Conservation (phyloP, 352 stramenopile genomes). For the Thraustotheca clavata region DNA sequence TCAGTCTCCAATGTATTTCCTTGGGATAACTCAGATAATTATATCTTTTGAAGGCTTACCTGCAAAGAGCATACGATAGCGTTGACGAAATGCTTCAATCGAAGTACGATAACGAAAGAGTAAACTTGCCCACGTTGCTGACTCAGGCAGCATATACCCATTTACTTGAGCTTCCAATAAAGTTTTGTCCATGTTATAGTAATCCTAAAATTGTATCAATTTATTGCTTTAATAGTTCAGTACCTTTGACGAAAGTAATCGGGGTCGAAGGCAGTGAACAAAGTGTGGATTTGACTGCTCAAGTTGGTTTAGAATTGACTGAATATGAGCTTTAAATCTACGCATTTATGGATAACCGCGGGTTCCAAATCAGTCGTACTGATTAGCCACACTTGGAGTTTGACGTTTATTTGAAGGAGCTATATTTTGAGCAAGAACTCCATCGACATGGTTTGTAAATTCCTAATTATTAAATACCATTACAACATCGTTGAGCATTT, state of each 20-base stretch:
- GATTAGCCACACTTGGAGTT: conserved; percentile 6
- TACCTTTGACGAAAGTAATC: background rate
- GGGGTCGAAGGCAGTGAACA: conserved; percentile 17
- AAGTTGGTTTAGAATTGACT: background rate
- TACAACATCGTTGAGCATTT: background rate
- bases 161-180: conserved; percentile 6
- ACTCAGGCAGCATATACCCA: conserved; percentile 6
- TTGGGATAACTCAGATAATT: background rate
- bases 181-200: background rate
- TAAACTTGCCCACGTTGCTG: conserved; percentile 3
- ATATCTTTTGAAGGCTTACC: background rate
- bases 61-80: conserved; percentile 9
- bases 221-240: background rate
- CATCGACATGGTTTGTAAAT: background rate
- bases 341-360: too few species aligned
- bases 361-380: background rate
- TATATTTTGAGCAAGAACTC: background rate
- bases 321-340: conserved; percentile 13
- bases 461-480: too few species aligned
- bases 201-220: background rate
- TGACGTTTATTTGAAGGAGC: background rate
- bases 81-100: background rate
- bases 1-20: background rate
- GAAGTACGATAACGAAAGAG: conserved; percentile 1
- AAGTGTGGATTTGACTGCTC: background rate